phyloP scores from a whole-genome alignment of 2,329 filamentous ascomycete species.

The Dactylellina drechsleri region DNA sequence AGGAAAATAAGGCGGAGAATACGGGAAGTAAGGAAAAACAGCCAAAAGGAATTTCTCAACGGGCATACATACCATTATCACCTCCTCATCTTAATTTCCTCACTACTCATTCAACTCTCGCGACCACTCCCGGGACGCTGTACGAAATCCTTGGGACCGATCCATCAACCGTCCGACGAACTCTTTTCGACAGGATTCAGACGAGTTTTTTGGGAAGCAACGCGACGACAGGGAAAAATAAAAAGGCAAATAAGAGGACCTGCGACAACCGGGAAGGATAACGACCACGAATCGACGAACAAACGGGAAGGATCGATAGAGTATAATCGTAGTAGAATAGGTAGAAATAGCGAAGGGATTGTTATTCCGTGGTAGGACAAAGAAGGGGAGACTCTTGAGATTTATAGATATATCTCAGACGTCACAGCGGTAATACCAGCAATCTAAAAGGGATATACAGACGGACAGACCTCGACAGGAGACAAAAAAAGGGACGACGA shows the following conservation, averaged over 20 bases:
- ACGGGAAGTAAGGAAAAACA: conserved; percentile 49
- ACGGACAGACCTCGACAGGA: neutral
- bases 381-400: conserved; percentile 10
- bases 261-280: too few species aligned
- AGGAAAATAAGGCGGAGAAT: conserved; percentile 52
- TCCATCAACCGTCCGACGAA: too few species aligned
- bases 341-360: too few species aligned
- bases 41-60: conserved; percentile 27
- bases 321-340: too few species aligned
- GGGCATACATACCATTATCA: neutral
- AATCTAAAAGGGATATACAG: conserved; percentile 18
- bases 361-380: conserved; percentile 37
- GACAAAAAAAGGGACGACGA: neutral
- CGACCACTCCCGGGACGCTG: too few species aligned
- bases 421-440: conserved; percentile 25
- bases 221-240: conserved; percentile 1
- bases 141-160: too few species aligned
- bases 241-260: neutral
- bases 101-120: too few species aligned
- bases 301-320: neutral
- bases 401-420: conserved; percentile 5
- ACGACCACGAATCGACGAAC: neutral
- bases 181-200: too few species aligned
- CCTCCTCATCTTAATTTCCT: neutral
- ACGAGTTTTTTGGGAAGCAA: neutral